A percentile compares a stretch with the other conserved stretches of the same genome.
Conservation (phyloP, 495 filamentous ascomycete genomes). For the Penicillium taxi region DNA sequence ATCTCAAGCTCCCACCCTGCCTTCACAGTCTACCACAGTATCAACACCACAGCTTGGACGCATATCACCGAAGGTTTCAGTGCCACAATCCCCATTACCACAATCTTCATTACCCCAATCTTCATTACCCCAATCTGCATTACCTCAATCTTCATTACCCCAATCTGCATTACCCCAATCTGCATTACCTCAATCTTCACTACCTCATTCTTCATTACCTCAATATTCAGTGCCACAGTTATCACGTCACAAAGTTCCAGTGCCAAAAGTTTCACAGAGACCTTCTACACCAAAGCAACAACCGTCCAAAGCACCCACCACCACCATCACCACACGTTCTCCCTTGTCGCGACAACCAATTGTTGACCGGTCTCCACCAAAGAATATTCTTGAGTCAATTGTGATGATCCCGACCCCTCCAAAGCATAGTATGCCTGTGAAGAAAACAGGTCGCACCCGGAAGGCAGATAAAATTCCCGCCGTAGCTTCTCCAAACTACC, state of each 20-base stretch:
- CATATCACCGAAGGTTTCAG: too few species aligned
- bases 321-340: not conserved
- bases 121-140: too few species aligned
- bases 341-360: not conserved
- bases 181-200: not conserved
- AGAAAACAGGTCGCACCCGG: too few species aligned
- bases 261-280: not conserved
- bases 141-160: too few species aligned
- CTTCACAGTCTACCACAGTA: not conserved
- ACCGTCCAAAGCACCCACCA: not conserved
- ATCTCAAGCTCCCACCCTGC: not conserved
- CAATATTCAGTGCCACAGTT: not conserved
- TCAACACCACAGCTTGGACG: too few species aligned
- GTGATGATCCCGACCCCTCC: slow-evolving; percentile 13
- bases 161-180: too few species aligned
- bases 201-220: not conserved
- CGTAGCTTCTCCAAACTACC: slow-evolving; percentile 19
- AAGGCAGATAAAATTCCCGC: slow-evolving; percentile 1
- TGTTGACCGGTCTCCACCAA: too few species aligned
- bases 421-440: slow-evolving; percentile 3
- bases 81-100: too few species aligned
- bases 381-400: not conserved
- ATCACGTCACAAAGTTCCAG: too few species aligned
- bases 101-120: too few species aligned
- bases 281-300: not conserved